Conservation (phyloP, 805 yeast genomes). For the Candida endomychidarum region DNA sequence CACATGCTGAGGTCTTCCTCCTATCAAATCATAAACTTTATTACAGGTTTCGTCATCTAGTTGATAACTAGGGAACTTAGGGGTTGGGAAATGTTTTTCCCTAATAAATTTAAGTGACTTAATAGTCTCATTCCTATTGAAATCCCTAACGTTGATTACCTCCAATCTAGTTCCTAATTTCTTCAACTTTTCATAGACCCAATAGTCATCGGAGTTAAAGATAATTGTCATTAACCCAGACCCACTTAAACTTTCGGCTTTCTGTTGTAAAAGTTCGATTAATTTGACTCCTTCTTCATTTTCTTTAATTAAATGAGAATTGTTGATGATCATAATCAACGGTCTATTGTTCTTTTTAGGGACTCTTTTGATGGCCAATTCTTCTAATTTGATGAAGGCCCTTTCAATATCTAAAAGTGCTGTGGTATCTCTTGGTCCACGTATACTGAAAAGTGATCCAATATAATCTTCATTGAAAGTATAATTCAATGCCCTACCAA, state of each 20-base stretch:
- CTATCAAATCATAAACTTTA: constrained; percentile 64
- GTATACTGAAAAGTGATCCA: constrained; percentile 74
- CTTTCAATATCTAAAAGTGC: constrained; percentile 80
- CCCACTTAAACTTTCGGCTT: constrained; percentile 76
- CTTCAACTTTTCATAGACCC: constrained; percentile 79
- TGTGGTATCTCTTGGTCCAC: constrained; percentile 85
- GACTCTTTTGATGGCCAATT: constrained; percentile 58
- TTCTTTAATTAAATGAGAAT: constrained; percentile 71
- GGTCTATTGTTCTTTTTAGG: constrained; percentile 48
- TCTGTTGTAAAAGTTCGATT: constrained; percentile 76
- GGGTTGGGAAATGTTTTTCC: constrained; percentile 31
- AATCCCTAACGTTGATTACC: constrained; percentile 65
- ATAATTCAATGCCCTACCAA: constrained; percentile 74
- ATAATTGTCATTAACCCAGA: constrained; percentile 68
- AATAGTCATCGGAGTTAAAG: constrained; percentile 81
- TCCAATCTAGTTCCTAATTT: constrained; percentile 72
- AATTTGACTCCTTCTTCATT: constrained; percentile 72
- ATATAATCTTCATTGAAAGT: constrained; percentile 78
- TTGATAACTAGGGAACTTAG: constrained; percentile 35
- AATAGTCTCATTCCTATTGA: constrained; percentile 54
- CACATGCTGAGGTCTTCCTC: constrained; percentile 83
- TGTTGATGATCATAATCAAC: constrained; percentile 67
- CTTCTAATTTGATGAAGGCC: constrained; percentile 74
- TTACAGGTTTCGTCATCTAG: constrained; percentile 44
- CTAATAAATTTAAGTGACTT: constrained; percentile 56